phyloP scores from a whole-genome alignment of 257 asterid species.

The Asclepias syriaca region DNA sequence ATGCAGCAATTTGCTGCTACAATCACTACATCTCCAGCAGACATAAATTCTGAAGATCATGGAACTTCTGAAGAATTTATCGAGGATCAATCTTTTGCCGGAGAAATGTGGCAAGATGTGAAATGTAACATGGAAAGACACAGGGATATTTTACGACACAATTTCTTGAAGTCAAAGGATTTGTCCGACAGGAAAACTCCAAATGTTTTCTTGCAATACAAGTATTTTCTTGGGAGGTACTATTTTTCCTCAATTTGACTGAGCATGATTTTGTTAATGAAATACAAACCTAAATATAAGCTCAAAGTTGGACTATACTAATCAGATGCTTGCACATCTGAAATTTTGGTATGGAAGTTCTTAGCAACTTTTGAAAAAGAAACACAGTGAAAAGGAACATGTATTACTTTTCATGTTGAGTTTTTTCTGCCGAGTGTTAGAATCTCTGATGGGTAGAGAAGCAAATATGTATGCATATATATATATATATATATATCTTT shows the following conservation, averaged over 20 bases:
- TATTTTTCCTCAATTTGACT: background rate
- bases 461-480: constrained; percentile 26
- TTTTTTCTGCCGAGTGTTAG: too few relatives aligned
- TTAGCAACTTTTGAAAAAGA: background rate
- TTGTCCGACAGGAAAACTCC: constrained; percentile 78
- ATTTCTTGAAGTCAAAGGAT: constrained; percentile 59
- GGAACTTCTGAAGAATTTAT: constrained; percentile 19
- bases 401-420: background rate
- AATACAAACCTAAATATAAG: background rate
- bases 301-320: background rate
- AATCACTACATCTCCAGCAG: constrained; percentile 21
- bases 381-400: background rate
- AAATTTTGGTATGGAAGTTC: constrained; percentile 1
- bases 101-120: constrained; percentile 63
- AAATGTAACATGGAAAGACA: constrained; percentile 45
- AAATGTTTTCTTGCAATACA: constrained; percentile 51
- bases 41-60: constrained; percentile 28
- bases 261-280: background rate
- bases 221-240: constrained; percentile 70
- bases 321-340: background rate
- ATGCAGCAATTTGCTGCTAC: constrained; percentile 42
- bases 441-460: constrained; percentile 33
- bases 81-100: constrained; percentile 53
- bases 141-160: constrained; percentile 46
- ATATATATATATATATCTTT: too few relatives aligned